These are phyloP conservation scores for Lepidium aucheri DNA, from an alignment of 345 rosid genomes.

Conservation along the genomic window DNA sequence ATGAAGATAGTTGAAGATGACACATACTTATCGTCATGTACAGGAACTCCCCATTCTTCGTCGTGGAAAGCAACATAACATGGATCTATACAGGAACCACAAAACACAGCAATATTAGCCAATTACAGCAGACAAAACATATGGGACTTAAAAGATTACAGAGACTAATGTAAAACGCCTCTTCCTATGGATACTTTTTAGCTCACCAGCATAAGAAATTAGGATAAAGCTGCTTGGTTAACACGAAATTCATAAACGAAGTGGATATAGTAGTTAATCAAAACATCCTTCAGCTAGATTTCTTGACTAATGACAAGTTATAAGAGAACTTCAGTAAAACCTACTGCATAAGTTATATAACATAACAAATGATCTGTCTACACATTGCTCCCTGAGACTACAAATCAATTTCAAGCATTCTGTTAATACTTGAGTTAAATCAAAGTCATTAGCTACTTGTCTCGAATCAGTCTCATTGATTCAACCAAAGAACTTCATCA, in stretches of 20 bases:
- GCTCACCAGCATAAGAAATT: not conserved
- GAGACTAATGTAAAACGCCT: too few species aligned
- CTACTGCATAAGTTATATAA: not conserved
- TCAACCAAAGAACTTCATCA: not conserved
- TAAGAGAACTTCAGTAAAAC: not conserved
- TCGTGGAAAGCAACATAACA: conserved; percentile 69
- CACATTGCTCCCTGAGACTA: not conserved
- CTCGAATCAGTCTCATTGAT: not conserved
- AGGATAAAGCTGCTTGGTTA: not conserved
- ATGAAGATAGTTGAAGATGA: not conserved
- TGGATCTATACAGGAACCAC: conserved; percentile 29
- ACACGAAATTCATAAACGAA: not conserved
- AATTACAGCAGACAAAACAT: not conserved
- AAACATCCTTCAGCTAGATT: not conserved
- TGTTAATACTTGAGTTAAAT: not conserved
- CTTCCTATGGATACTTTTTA: not conserved
- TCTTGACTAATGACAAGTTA: not conserved
- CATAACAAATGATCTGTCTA: not conserved
- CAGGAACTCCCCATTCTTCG: conserved; percentile 90
- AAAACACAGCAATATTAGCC: not conserved
- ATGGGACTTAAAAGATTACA: not conserved
- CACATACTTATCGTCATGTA: conserved; percentile 75
- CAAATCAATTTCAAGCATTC: not conserved
- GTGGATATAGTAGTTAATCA: not conserved
- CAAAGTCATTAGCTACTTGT: not conserved